Evolutionary conservation across 2,329 filamentous ascomycete species (phyloP).

Genomic region (Talaromyces sp.): DNA sequence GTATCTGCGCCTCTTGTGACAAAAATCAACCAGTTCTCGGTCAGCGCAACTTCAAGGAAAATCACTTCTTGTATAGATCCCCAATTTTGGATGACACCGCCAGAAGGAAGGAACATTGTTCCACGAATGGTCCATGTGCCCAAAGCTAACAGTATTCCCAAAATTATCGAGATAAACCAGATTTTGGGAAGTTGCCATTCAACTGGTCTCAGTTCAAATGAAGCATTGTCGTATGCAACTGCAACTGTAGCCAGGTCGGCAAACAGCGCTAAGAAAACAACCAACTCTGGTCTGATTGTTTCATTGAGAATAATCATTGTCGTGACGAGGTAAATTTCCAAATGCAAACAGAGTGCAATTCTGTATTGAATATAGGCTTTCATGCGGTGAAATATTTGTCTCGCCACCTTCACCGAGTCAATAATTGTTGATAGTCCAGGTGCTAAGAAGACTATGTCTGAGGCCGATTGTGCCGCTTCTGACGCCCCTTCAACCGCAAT

Average conservation of each 20-base stretch:
- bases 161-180: conserved; percentile 60
- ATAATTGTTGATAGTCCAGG: conserved; percentile 68
- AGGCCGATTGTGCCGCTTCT: conserved; percentile 67
- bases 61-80: conserved; percentile 71
- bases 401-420: conserved; percentile 66
- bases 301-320: conserved; percentile 79
- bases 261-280: conserved; percentile 76
- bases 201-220: conserved; percentile 69
- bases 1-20: conserved; percentile 79
- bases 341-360: conserved; percentile 68
- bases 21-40: conserved; percentile 96
- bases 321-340: conserved; percentile 71
- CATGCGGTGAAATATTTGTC: conserved; percentile 74
- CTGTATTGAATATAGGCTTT: conserved; percentile 74
- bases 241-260: conserved; percentile 76
- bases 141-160: conserved; percentile 63
- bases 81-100: conserved; percentile 70
- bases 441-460: conserved; percentile 70
- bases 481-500: conserved; percentile 69
- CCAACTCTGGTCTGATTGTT: conserved; percentile 66
- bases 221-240: conserved; percentile 78
- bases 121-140: conserved; percentile 72
- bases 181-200: conserved; percentile 82
- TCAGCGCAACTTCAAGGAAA: conserved; percentile 85
- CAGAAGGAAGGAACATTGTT: conserved; percentile 62